Percentiles rank a stretch among this genome's conserved stretches.
Evolutionary conservation across 2,329 filamentous ascomycete species (phyloP).

Genomic region (Chaetoscypha palmicola): DNA sequence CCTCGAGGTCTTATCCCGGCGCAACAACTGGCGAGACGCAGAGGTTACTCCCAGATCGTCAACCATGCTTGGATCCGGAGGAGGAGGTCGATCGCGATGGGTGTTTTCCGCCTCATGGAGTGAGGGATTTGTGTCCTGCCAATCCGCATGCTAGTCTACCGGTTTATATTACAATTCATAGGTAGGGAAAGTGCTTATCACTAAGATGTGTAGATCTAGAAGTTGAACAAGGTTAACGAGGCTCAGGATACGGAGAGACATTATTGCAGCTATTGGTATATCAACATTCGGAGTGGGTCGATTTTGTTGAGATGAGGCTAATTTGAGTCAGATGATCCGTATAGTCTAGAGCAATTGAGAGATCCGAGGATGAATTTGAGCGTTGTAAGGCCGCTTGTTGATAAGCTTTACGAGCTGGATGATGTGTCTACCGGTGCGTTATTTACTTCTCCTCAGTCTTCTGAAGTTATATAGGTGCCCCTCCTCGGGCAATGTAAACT

Average conservation of each 20-base stretch:
- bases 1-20: not conserved
- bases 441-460: not conserved
- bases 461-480: too few relatives aligned
- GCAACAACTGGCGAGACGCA: slow-evolving; percentile 8
- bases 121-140: slow-evolving; percentile 21
- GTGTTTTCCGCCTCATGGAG: slow-evolving; percentile 24
- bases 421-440: slow-evolving; percentile 67
- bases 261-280: slow-evolving; percentile 56
- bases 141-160: slow-evolving; percentile 43
- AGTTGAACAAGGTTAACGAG: too few relatives aligned
- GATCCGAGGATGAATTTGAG: slow-evolving; percentile 70
- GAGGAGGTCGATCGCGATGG: slow-evolving; percentile 19
- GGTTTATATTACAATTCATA: slow-evolving; percentile 72
- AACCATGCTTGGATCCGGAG: slow-evolving; percentile 15
- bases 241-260: slow-evolving; percentile 50
- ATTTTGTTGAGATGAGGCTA: not conserved
- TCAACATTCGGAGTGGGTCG: slow-evolving; percentile 27
- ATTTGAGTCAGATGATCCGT: slow-evolving; percentile 47
- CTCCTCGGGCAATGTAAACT: too few relatives aligned
- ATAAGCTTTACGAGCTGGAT: slow-evolving; percentile 70
- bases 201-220: not conserved
- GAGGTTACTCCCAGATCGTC: slow-evolving; percentile 9
- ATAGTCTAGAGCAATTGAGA: slow-evolving; percentile 68
- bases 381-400: slow-evolving; percentile 74
- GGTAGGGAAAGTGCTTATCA: slow-evolving; percentile 30